These are phyloP conservation scores for Tetraselmis striata DNA, from an alignment of 139 green algal species.

Conservation along the genomic window DNA sequence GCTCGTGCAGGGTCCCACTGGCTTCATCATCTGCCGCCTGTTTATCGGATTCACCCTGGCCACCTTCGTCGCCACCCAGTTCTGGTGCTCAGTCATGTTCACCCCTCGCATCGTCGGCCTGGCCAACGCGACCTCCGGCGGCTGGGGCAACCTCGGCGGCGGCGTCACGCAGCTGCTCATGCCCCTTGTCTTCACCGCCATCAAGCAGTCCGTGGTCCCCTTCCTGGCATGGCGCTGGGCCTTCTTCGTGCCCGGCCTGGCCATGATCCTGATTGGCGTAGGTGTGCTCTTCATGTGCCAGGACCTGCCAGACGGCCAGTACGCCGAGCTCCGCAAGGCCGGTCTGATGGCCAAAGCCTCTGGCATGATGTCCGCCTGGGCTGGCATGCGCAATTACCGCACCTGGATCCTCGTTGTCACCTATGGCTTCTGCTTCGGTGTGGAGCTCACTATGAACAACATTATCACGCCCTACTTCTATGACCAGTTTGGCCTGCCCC, in stretches of 20 bases:
- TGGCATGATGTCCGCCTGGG: constrained; percentile 11
- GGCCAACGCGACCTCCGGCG: constrained; percentile 79
- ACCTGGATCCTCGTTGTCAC: constrained; percentile 48
- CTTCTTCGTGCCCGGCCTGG: constrained; percentile 87
- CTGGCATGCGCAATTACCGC: constrained; percentile 47
- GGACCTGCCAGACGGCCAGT: constrained; percentile 86
- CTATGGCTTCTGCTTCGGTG: constrained; percentile 65
- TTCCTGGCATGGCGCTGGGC: constrained; percentile 78
- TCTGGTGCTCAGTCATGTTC: constrained; percentile 87
- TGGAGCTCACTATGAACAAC: constrained; percentile 80
- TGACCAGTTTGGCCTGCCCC: constrained; percentile 54
- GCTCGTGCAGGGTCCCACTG: constrained; percentile 30
- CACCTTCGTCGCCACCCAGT: constrained; percentile 86
- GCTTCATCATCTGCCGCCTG: constrained; percentile 68
- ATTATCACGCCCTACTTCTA: constrained; percentile 59
- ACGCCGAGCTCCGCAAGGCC: constrained; percentile 58
- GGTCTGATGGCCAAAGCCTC: constrained; percentile 55
- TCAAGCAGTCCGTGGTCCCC: constrained; percentile 17
- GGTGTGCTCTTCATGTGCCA: too few species aligned
- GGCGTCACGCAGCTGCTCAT: constrained; percentile 89
- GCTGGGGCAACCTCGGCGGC: constrained; percentile 86
- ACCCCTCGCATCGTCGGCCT: constrained; percentile 79
- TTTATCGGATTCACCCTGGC: constrained; percentile 77
- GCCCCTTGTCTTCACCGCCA: constrained; percentile 73
- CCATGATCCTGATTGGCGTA: too few species aligned